Evolutionary conservation across 768 basidiomycete genomes (phyloP).

Genomic region (Xerocomus spinulosus): DNA sequence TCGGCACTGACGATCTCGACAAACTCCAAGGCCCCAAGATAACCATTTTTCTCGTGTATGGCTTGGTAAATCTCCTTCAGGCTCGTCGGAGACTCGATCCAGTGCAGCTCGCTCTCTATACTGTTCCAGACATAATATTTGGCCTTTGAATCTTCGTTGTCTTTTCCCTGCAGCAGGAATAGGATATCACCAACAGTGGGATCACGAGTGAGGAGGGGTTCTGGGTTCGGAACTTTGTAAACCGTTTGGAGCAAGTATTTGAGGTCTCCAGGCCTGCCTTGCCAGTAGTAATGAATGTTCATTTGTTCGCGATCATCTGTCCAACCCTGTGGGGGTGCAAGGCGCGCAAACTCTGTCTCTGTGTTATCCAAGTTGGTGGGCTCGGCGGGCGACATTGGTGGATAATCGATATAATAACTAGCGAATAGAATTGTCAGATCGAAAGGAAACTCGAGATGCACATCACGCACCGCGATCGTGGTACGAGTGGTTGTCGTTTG

Average conservation of each 20-base stretch:
- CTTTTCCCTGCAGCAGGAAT: neutral
- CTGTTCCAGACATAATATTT: neutral
- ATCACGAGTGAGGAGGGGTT: neutral
- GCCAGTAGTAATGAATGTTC: neutral
- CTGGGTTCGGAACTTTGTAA: neutral
- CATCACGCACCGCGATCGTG: no score
- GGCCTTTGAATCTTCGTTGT: neutral
- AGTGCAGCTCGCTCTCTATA: neutral
- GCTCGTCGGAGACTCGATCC: neutral
- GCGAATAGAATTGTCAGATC: neutral
- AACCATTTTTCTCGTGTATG: neutral
- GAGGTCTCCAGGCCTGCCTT: neutral
- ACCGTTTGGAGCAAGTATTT: neutral
- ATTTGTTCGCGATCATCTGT: neutral
- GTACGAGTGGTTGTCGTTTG: no score
- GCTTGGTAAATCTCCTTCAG: neutral
- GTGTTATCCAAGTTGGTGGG: neutral
- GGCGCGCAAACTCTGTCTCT: neutral
- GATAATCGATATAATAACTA: neutral
- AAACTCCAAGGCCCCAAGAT: neutral
- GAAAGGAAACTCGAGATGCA: no score
- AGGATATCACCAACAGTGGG: neutral
- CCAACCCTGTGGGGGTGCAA: neutral
- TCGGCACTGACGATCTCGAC: neutral
- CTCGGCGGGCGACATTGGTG: neutral